Base-by-base conservation (phyloP, 495 filamentous ascomycete species). In the Xylaria curta region DNA sequence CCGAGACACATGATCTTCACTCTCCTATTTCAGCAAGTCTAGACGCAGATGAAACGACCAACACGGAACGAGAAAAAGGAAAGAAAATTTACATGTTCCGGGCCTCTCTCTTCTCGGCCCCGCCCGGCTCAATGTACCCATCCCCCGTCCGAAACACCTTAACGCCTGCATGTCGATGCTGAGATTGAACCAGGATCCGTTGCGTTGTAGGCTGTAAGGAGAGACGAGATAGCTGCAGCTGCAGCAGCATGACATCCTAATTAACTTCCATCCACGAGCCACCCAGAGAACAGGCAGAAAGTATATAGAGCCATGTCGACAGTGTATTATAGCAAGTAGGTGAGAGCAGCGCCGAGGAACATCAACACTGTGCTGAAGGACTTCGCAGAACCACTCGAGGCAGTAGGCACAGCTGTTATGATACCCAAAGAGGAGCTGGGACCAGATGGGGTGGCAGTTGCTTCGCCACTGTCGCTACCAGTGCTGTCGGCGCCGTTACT, bases 401-500 rank as follows among this genome's bases (percentile, higher is more conserved):
- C 21, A 1, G 68, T 63, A 8, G 72, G 70, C 13, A 72, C 58
- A 38, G 56, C 38, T 1, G 75, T 73, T n/a, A 65, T 68, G 28
- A 38, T 60, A 58, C 72, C 73, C 65, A 74, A 73, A 10, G 75
- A 74, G 46, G 70, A 64, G 40, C 66, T 78, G 3, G 77, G 77
- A 47, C 75, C 77, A 0, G 68, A 69, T 3, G 76, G 77, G 3
- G 71, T 71, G 49, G 74, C 77, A 17, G 75, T 78, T 6, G 77
- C 76, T 4, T 46, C 13, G 67, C 73, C 36, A 10, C 24, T 21
- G 1, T 10, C 66, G 8, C 21, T 40, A 19, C 54, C 70, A 1
- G 72, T 75, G 15, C 56, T 61, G 7, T 54, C 8, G 19, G 73
- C 75, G 21, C 62, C 63, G 63, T 75, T 77, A 36, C 33, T 59